Evolutionary conservation across 2,329 filamentous ascomycete species (phyloP), one percentile per base, ranked within the genome.

Genomic region (Fusarium luffae): DNA sequence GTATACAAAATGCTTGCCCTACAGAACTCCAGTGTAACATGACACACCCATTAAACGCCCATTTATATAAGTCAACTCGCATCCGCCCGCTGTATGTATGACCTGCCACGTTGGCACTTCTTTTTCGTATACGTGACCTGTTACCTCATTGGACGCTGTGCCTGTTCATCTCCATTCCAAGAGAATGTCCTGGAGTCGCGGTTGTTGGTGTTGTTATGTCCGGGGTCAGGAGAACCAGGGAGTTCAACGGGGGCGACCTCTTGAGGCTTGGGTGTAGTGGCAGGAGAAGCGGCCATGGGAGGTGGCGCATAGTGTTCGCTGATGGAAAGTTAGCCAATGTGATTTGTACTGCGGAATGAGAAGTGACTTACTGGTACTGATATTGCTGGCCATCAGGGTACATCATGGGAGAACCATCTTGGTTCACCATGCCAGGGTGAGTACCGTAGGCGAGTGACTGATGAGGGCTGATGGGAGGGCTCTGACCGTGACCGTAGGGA

Each of bases 401-500:
- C 30, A 50, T 23, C 47, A 52, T 59, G 16, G 66, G 60, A 25
- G 63, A 68, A 32, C 73, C 72, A 28, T 75, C 73, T 30, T 67
- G 68, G 4, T 59, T 57, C 19, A 66, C 43, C 73, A 75, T 63
- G 12, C 56, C 68, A 4, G 62, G 66, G 19, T 70, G 70, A n/a
- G 58, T 62, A 56, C 70, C 63, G 65, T 73, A 73, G 30, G 54
- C 52, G 2, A 74, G 40, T 13, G 64, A 57, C 13, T 69, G 61
- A 9, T 78, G 80, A 16, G 80, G 79, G 49, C 79, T 81, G 70
- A 77, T 79, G 4, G 77, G 77, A 10, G 67, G 60, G 19, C 55
- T 76, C 54, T 67, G 54, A 12, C 13, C 10, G 18, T 56, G 70
- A 57, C n/a, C 60, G 41, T 81, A 82, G 3, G 79, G 77, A 48